Base-by-base conservation (phyloP, 768 basidiomycete genomes). In the Royoungia palumana region DNA sequence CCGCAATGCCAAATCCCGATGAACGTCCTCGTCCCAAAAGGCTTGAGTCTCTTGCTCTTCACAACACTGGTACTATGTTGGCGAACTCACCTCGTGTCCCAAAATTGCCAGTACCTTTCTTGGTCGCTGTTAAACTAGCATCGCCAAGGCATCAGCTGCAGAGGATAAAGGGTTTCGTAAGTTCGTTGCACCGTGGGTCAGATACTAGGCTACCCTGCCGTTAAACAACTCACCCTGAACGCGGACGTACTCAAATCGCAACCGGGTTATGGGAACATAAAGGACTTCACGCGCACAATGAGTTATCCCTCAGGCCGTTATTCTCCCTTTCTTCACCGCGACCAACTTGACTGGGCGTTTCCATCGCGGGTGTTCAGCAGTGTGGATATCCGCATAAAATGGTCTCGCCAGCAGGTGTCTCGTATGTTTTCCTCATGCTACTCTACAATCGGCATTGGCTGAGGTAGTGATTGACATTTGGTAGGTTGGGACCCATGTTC, bases 401-500 rank as follows among this genome's bases (percentile, higher is more conserved):
- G 61, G 44, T 44, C 36, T 51, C 51, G 35, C n/a, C 47, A 20
- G 62, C 62, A 22, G 61, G 59, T 40, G 25, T 62, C 21, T 55
- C 61, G 61, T 62, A 24, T 14, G 61, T 58, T 22, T 40, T n/a
- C 22, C 30, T 22, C 17, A n/a, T 17, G 8, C n/a, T n/a, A n/a
- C n/a, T n/a, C n/a, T 38, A 22, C 3, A 2, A 10, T 25, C 4
- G 16, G 42, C 37, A 8, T 25, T 8, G 12, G 37, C 44, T 50
- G 27, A 48, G 14, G 44, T 39, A 1, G 30, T 14, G 35, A 41
- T 14, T 41, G 12, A 35, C 24, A 13, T 12, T 34, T 49, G 20
- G 16, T 52, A 71, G 65, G 25, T 56, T 65, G 42, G 72, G 72
- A 6, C 72, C 72, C 2, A 55, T 69, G 39, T 63, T 73, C 41